phyloP scores from a whole-genome alignment of 306 rosid species.

The Dalbergia cultrata region DNA sequence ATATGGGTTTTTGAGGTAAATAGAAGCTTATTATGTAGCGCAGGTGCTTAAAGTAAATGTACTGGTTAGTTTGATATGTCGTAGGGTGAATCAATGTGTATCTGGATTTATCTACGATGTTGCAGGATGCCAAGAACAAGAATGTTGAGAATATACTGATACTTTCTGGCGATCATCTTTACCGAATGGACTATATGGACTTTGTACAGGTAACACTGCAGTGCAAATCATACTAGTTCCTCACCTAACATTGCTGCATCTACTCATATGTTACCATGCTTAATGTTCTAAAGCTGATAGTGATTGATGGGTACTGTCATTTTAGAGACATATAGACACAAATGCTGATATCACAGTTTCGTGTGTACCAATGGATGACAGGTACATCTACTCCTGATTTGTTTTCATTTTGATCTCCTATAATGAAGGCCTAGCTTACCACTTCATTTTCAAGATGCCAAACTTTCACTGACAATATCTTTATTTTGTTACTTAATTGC shows the following conservation, averaged over 20 bases:
- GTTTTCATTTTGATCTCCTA: conserved; percentile 2
- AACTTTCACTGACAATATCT: conserved; percentile 14
- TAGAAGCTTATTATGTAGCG: conserved; percentile 22
- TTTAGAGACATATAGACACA: conserved; percentile 89
- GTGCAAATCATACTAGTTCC: conserved; percentile 1
- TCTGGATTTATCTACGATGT: not conserved
- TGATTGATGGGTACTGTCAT: conserved; percentile 29
- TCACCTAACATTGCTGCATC: not conserved
- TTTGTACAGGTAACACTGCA: conserved; percentile 70
- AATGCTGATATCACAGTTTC: conserved; percentile 96
- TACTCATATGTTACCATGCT: not conserved
- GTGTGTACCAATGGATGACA: conserved; percentile 89
- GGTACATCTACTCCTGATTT: conserved; percentile 54
- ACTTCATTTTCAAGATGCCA: conserved; percentile 8
- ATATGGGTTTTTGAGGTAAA: conserved; percentile 92
- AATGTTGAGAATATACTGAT: conserved; percentile 87
- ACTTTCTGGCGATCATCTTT: conserved; percentile 94
- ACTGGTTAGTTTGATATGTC: conserved; percentile 1
- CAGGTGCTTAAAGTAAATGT: conserved; percentile 6
- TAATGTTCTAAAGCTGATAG: conserved; percentile 19
- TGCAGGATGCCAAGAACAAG: conserved; percentile 90
- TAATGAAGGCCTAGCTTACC: not conserved
- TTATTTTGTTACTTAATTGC: not conserved
- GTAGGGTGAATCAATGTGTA: conserved; percentile 17
- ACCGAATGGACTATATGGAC: conserved; percentile 89